Percentiles rank a stretch among this genome's conserved stretches.
Evolutionary conservation across 257 asterid species (phyloP).

Genomic region (Rehmannia glutinosa): DNA sequence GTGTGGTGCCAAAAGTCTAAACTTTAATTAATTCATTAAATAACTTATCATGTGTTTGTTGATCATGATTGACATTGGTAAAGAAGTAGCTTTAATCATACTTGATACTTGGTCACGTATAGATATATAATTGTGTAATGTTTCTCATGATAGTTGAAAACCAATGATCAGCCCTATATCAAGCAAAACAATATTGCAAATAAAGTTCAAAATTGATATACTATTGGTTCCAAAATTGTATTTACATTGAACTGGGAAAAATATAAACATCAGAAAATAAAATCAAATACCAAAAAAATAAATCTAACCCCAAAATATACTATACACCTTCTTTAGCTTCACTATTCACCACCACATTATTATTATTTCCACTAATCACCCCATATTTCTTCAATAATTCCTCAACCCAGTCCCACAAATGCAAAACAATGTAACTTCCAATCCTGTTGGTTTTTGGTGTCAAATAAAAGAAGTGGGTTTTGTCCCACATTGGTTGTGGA

Average conservation of each 20-base stretch:
- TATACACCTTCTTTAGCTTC: constrained; percentile 23
- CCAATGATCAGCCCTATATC: too few relatives aligned
- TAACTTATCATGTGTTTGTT: too few relatives aligned
- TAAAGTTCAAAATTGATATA: not conserved
- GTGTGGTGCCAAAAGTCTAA: too few relatives aligned
- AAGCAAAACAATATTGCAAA: not conserved
- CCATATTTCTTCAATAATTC: constrained; percentile 34
- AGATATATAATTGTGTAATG: too few relatives aligned
- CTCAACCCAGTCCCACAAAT: constrained; percentile 67
- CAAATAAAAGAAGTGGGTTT: too few relatives aligned
- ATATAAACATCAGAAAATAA: not conserved
- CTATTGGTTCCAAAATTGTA: not conserved
- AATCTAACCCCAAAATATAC: not conserved
- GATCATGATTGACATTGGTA: too few relatives aligned
- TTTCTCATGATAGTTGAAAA: not conserved
- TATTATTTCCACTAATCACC: not conserved
- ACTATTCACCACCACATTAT: not conserved
- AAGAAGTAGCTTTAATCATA: too few relatives aligned
- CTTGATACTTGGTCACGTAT: too few relatives aligned
- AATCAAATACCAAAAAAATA: not conserved
- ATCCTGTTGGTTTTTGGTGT: too few relatives aligned
- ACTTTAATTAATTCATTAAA: too few relatives aligned
- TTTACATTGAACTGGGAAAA: too few relatives aligned
- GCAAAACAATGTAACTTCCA: constrained; percentile 59
- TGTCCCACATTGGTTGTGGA: too few relatives aligned